phyloP scores from a whole-genome alignment of 345 rosid genomes.

The Fremontodendron californicum region DNA sequence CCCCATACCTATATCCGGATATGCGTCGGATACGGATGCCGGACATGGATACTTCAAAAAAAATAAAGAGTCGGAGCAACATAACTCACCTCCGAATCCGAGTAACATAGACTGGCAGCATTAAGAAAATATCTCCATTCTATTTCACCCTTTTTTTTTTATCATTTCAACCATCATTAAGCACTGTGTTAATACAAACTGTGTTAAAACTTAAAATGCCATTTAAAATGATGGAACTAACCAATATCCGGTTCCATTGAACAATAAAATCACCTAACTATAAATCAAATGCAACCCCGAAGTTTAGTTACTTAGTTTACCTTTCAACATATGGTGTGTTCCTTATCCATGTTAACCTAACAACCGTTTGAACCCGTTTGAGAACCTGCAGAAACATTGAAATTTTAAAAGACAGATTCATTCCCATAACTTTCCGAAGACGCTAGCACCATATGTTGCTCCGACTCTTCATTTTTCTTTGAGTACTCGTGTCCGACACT shows the following conservation, averaged over 20 bases:
- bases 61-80: too few relatives aligned
- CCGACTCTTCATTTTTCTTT: too few relatives aligned
- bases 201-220: background rate
- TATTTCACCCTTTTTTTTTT: background rate
- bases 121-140: background rate
- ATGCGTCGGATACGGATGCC: too few relatives aligned
- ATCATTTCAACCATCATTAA: background rate
- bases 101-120: too few relatives aligned
- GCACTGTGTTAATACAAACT: too few relatives aligned
- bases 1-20: too few relatives aligned
- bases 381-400: slow-evolving; percentile 59
- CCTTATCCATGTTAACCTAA: slow-evolving; percentile 83
- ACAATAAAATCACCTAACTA: background rate
- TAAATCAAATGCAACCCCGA: background rate
- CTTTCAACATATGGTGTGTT: slow-evolving; percentile 64
- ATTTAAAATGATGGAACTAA: background rate
- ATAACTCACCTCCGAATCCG: too few relatives aligned
- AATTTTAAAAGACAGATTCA: background rate
- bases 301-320: slow-evolving; percentile 29
- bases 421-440: background rate
- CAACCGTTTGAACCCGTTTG: slow-evolving; percentile 43
- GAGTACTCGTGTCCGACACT: too few relatives aligned
- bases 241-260: background rate
- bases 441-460: background rate
- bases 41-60: too few relatives aligned